Conservation (phyloP, 2,329 filamentous ascomycete genomes). For the Xylariaceae sp. region DNA sequence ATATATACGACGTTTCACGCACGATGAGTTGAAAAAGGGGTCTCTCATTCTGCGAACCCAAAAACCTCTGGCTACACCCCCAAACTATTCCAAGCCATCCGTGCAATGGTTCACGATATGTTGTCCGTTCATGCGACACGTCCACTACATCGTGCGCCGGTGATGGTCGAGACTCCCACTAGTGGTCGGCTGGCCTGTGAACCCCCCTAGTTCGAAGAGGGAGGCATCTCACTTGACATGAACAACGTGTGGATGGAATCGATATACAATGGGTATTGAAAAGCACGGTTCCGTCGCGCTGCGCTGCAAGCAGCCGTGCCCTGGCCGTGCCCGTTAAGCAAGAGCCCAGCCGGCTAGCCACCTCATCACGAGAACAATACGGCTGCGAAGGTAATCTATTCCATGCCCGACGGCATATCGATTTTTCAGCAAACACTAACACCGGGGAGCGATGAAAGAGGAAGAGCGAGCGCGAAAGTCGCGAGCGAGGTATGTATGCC, state of each 20-base stretch:
- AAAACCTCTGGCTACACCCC: no score
- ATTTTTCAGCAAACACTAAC: slow-evolving; percentile 7
- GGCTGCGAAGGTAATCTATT: slow-evolving; percentile 2
- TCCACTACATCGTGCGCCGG: neutral
- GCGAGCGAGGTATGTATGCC: no score
- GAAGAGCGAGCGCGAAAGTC: no score
- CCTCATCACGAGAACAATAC: slow-evolving; percentile 12
- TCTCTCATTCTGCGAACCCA: no score
- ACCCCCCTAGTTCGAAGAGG: neutral
- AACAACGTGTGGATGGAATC: neutral
- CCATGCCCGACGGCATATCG: slow-evolving; percentile 1
- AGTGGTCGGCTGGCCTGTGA: neutral
- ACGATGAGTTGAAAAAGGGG: no score
- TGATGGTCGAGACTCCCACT: neutral
- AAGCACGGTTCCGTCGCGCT: neutral
- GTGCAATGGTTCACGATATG: neutral
- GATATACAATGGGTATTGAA: no score
- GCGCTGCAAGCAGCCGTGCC: neutral
- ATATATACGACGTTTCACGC: neutral
- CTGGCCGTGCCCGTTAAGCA: neutral
- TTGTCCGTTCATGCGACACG: neutral
- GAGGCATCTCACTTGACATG: neutral
- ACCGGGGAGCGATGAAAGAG: neutral
- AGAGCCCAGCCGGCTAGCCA: slow-evolving; percentile 6
- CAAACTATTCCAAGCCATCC: no score